Base-by-base conservation (phyloP, 768 basidiomycete species). In the Amylocystis lapponica region DNA sequence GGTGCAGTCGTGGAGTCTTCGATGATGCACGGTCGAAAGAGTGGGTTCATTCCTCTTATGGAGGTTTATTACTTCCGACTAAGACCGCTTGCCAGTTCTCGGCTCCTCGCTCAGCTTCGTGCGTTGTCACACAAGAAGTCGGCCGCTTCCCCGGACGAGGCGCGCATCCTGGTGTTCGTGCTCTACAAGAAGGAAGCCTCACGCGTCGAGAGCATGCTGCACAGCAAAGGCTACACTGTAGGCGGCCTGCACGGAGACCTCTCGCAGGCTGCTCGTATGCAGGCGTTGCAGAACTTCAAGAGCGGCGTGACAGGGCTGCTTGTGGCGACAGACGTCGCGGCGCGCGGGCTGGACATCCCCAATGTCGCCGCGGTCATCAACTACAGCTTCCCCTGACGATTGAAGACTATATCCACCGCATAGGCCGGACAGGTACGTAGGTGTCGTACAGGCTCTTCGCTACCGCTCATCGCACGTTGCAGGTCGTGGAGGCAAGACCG, bases 361-460 rank as follows among this genome's bases (percentile, higher is more conserved):
- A 84, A 95, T 58, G 96, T 99, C 23, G 87, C 81, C 20, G 77
- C 84, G 20, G 96, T 99, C 36, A 79, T 98, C 61, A 96, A 97
- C 66, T 95, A 96, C 57, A 94, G 89, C n/a, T 97, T 94, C 68
- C 95, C 95, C 70, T 99, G 57, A 97, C 93, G 2, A 85, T 97
- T 36, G 95, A 96, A 67, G 85, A 90, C 67, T 94, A 86, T 56
- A 77, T 91, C 54, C 90, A 93, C 63, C 85, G 90, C 8, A 92
- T 93, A 47, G 90, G 90, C 35, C 75, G 90, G 47, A 93, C 91
- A 2, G 89, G 87, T 86, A 56, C 55, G 21, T 22, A n/a, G 3
- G n/a, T 30, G 20, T 25, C 25, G 19, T 30, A 3, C 19, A 23
- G 4, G 13, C 23, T 9, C 36, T 14, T 35, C 25, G 12, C 11